A percentile compares a stretch with the other conserved stretches of the same genome.
Evolutionary conservation across 1,284 basidiomycete genomes (phyloP).

Genomic region (Bondarzewia mesenterica): DNA sequence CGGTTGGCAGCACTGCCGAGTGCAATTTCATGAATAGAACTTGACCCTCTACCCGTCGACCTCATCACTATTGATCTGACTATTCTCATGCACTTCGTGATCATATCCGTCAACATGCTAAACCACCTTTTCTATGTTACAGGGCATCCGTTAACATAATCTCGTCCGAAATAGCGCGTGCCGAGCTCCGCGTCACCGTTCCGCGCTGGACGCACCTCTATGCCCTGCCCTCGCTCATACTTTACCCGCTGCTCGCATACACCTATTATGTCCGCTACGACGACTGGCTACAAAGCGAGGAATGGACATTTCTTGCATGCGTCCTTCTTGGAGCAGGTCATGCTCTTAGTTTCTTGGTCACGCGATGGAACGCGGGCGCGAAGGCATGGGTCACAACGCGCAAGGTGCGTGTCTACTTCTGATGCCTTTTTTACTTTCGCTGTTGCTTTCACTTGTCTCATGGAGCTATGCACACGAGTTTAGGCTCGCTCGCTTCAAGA

Average conservation of each 20-base stretch:
- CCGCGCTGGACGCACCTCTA: slow-evolving; percentile 80
- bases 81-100: not conserved
- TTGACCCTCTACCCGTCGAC: too few species aligned
- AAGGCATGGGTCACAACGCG: slow-evolving; percentile 74
- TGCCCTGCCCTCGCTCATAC: slow-evolving; percentile 72
- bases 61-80: too few species aligned
- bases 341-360: slow-evolving; percentile 88
- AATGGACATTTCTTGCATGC: slow-evolving; percentile 94
- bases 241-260: slow-evolving; percentile 89
- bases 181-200: slow-evolving; percentile 75
- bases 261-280: slow-evolving; percentile 90
- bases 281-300: slow-evolving; percentile 85
- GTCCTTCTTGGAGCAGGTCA: slow-evolving; percentile 82
- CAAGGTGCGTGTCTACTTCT: slow-evolving; percentile 32
- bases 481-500: slow-evolving; percentile 62
- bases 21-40: too few species aligned
- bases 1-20: too few species aligned
- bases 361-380: slow-evolving; percentile 83
- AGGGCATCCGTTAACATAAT: slow-evolving; percentile 54
- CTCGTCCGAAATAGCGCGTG: slow-evolving; percentile 80
- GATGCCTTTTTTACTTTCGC: too few species aligned
- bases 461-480: slow-evolving; percentile 7
- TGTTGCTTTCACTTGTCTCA: too few species aligned
- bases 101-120: not conserved
- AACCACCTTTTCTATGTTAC: not conserved